Evolutionary conservation across 805 yeast species (phyloP), one percentile per base, ranked within the genome.

Genomic region (Lachancea sp.): DNA sequence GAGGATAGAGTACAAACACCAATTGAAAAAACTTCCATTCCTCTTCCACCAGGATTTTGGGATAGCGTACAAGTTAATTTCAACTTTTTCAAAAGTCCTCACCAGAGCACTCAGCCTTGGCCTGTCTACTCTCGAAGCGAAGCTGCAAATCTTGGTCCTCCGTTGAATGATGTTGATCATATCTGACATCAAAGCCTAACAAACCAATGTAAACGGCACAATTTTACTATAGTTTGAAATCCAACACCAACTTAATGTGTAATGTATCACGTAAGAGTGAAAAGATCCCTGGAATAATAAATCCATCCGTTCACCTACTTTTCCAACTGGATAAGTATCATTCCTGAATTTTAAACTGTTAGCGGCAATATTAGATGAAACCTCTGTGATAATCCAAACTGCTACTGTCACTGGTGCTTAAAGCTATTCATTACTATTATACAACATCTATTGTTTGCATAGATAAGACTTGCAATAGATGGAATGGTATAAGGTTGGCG

Each of bases 1-100:
- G 39, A 27, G 37, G 20, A 19, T 9, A 29, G 31, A 15, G 30
- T 7, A 8, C 15, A 12, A 11, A 12, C 33, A 9, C 37, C 45
- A 13, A 33, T 30, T 6, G 26, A 36, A 11, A 36, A 13, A 18
- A 42, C 45, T 7, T 42, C 45, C 17, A 36, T 42, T 16, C 45
- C 45, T n/a, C 37, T 42, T 12, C 45, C 45, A 7, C 45, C 45
- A 6, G 45, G 41, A 16, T 42, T 42, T 30, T 42, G 45, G 45
- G 45, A 42, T 16, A 42, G 45, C 36, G 34, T 42, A n/a, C 29
- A 42, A 19, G 45, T 42, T 13, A 42, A 42, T 26, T 20, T 42
- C 9, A 42, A 36, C 34, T 42, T 42, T 29, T 42, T 42, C 31
- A 30, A 31, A n/a, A 32, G 30, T 18, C 41, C 36, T n/a, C 35